Evolutionary conservation across 805 yeast genomes (phyloP).

Genomic region (Candida silvatica): DNA sequence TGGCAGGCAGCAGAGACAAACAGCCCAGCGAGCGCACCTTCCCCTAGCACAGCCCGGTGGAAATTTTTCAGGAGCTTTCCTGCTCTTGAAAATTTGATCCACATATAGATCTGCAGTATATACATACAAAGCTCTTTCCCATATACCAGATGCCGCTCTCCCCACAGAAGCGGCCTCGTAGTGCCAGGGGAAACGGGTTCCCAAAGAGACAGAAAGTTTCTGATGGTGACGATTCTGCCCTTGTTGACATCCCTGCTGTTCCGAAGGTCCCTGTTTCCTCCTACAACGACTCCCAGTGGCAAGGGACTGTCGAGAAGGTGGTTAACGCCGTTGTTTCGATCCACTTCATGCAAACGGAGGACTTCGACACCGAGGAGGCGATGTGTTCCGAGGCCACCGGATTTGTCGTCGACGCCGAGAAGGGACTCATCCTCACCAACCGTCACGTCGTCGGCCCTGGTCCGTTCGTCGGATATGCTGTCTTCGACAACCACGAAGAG

Average conservation of each 20-base stretch:
- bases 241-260: background rate
- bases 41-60: too few relatives aligned
- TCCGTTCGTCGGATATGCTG: slow-evolving; percentile 85
- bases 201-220: too few relatives aligned
- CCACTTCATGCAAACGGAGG: slow-evolving; percentile 79
- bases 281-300: slow-evolving; percentile 50
- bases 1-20: too few relatives aligned
- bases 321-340: slow-evolving; percentile 83
- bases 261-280: slow-evolving; percentile 4
- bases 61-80: too few relatives aligned
- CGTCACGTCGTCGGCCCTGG: slow-evolving; percentile 96
- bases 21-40: too few relatives aligned
- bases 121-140: too few relatives aligned
- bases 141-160: too few relatives aligned
- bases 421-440: slow-evolving; percentile 83
- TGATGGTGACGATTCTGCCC: too few relatives aligned
- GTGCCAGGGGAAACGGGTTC: too few relatives aligned
- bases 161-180: too few relatives aligned
- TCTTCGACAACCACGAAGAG: slow-evolving; percentile 92
- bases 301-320: slow-evolving; percentile 68
- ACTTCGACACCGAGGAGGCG: slow-evolving; percentile 80
- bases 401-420: slow-evolving; percentile 76
- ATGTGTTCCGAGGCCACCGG: slow-evolving; percentile 91
- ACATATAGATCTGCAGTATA: too few relatives aligned
- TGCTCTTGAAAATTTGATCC: too few relatives aligned